Evolutionary conservation across 495 filamentous ascomycete species (phyloP).

Genomic region (Rusavskia elegans): DNA sequence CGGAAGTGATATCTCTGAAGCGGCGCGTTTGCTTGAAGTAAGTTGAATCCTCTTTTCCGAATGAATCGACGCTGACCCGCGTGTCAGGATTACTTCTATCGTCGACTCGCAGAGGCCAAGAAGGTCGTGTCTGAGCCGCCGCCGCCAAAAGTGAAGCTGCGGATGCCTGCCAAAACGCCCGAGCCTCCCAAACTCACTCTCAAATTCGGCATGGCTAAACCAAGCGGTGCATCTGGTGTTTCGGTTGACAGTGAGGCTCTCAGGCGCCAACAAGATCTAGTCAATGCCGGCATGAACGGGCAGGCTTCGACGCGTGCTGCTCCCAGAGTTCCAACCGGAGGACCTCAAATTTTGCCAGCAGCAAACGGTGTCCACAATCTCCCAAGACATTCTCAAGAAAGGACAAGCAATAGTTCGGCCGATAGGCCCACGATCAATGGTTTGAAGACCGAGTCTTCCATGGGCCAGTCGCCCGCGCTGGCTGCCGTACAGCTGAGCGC

Average conservation of each 20-base stretch:
- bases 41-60: slow-evolving; percentile 5
- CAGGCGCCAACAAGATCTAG: slow-evolving; percentile 29
- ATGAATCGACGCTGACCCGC: slow-evolving; percentile 13
- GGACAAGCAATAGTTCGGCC: slow-evolving; percentile 9
- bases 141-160: slow-evolving; percentile 64
- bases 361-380: slow-evolving; percentile 6
- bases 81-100: slow-evolving; percentile 43
- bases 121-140: slow-evolving; percentile 42
- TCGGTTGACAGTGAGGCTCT: slow-evolving; percentile 34
- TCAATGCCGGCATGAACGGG: slow-evolving; percentile 28
- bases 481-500: slow-evolving; percentile 11
- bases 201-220: slow-evolving; percentile 24
- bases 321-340: slow-evolving; percentile 13
- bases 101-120: slow-evolving; percentile 53
- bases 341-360: slow-evolving; percentile 10
- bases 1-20: slow-evolving; percentile 55
- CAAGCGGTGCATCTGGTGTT: slow-evolving; percentile 23
- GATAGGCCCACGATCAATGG: slow-evolving; percentile 23
- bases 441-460: slow-evolving; percentile 28
- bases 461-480: slow-evolving; percentile 23
- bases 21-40: slow-evolving; percentile 65
- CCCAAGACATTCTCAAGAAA: slow-evolving; percentile 6
- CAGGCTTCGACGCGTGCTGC: slow-evolving; percentile 13
- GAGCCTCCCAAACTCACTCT: slow-evolving; percentile 32
- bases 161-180: slow-evolving; percentile 42